Evolutionary conservation across 306 rosid genomes (phyloP), one percentile per base, ranked within the genome.

Genomic region (Ziziphus jujuba): DNA sequence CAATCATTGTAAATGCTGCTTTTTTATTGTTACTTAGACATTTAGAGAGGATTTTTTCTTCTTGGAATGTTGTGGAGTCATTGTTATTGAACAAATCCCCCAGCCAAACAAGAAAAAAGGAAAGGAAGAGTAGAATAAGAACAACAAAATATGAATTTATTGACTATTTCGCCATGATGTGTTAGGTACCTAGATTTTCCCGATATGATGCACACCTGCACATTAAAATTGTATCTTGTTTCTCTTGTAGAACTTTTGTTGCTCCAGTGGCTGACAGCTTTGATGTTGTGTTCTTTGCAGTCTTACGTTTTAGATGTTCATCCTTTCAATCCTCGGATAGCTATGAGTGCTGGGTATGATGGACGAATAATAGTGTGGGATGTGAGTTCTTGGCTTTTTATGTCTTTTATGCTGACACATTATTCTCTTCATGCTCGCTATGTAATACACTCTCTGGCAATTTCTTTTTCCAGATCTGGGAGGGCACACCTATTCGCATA

Each of bases 271-370:
- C 69, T 80, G 22, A 69, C 71, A 70, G 54, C 63, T 71, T 33
- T 59, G 56, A 43, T 74, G 63, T 81, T 81, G 68, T 56, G 65
- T 71, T 71, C 43, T 71, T 84, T 72, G 73, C 83, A 91, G 97
- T 84, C 97, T 67, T 91, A 88, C 51, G 97, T 91, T 73, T 75
- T 91, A 91, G 97, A 88, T 88, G 97, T 91, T 60, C 97, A 91
- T 87, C 97, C 97, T 66, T 91, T 91, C 80, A 91, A 91, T 77
- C 96, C 97, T 70, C 90, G 92, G 77, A 91, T 91, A 76, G 97
- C 97, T 52, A 88, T 91, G 97, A 91, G 97, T 75, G 97, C 97
- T 75, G 97, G 97, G 54, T 91, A 91, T 79, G 97, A 91, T 82
- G 97, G 97, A 65, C 75, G 56, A 68, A 86, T 92, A 28, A 91